Percentiles rank a stretch among this genome's conserved stretches.
Conservation (phyloP, 768 basidiomycete genomes). For the Phylloporus rhodoxanthus region DNA sequence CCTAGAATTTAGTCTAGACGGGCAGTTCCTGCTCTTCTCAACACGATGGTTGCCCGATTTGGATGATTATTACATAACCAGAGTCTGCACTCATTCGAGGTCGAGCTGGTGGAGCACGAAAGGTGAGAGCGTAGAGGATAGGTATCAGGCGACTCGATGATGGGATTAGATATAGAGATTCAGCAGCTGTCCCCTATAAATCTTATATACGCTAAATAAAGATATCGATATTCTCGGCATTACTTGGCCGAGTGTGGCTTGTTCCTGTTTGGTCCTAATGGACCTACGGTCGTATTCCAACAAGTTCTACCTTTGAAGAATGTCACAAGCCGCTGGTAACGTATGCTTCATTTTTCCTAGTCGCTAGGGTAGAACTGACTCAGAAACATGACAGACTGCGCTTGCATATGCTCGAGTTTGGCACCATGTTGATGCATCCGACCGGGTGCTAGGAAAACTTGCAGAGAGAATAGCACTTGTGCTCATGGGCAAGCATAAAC, state of each 20-base stretch:
- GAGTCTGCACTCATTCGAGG: not conserved
- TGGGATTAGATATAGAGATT: too few species aligned
- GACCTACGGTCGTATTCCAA: too few species aligned
- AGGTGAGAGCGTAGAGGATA: too few species aligned
- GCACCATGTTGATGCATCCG: slow-evolving; percentile 91
- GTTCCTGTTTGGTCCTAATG: too few species aligned
- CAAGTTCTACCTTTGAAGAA: slow-evolving; percentile 28
- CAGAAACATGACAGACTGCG: slow-evolving; percentile 59
- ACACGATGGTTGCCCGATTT: not conserved
- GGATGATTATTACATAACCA: slow-evolving; percentile 2
- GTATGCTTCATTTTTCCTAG: slow-evolving; percentile 36
- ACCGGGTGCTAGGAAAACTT: slow-evolving; percentile 89
- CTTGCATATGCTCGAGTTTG: slow-evolving; percentile 93
- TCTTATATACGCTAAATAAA: too few species aligned
- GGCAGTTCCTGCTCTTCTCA: too few species aligned
- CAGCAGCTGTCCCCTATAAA: too few species aligned
- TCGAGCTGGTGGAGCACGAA: too few species aligned
- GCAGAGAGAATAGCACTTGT: slow-evolving; percentile 92
- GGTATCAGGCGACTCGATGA: too few species aligned
- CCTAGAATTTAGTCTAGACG: too few species aligned
- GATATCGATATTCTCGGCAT: too few species aligned
- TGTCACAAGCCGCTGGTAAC: slow-evolving; percentile 82
- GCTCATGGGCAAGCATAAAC: slow-evolving; percentile 99
- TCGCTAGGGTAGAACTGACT: not conserved
- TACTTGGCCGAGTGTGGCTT: too few species aligned